Base-by-base conservation (phyloP, 441 rosid genomes). In the Corymbia citriodora region DNA sequence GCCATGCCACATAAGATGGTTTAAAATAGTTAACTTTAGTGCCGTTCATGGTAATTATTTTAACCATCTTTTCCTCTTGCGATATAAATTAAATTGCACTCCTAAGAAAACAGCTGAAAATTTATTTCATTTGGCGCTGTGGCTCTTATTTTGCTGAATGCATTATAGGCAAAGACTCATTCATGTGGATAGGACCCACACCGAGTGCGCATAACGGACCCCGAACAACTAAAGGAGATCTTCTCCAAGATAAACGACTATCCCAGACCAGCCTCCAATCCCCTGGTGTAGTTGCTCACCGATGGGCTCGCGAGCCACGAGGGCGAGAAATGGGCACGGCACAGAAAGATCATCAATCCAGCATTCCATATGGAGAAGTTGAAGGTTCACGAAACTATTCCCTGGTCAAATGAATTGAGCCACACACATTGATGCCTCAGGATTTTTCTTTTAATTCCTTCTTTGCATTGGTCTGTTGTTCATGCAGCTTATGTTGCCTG, bases 341-440 rank as follows among this genome's bases (percentile, higher is more conserved):
- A 92, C 54, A 92, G 96, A 70, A 95, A 92, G 92, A 92, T 95
- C 83, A 91, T 95, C 87, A 94, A 93, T 83, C 96, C 95, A 4
- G 95, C 97, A 48, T 95, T 94, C 88, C 95, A 93, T 48, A 89
- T 89, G 27, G 95, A 94, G 93, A 94, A 94, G 91, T 88, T 94
- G 49, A 95, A 94, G 95, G 96, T 94, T 15, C 74, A n/a, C 8
- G 40, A 65, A 65, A 65, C 21, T 52, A 31, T 49, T 9, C 14
- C 49, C 65, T 87, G 48, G 45, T 57, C 48, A 36, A 45, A 4
- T 21, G 11, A 88, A 21, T 45, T 16, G 17, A 52, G 29, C 31
- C 17, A 45, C 21, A 27, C 50, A 11, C 48, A 61, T 40, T 45
- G 79, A 27, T 5, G 31, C 52, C 68, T 23, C 55, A 9, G 40